These are phyloP conservation scores for Eutrema japonicum DNA, from an alignment of 345 rosid genomes.

Conservation along the genomic window DNA sequence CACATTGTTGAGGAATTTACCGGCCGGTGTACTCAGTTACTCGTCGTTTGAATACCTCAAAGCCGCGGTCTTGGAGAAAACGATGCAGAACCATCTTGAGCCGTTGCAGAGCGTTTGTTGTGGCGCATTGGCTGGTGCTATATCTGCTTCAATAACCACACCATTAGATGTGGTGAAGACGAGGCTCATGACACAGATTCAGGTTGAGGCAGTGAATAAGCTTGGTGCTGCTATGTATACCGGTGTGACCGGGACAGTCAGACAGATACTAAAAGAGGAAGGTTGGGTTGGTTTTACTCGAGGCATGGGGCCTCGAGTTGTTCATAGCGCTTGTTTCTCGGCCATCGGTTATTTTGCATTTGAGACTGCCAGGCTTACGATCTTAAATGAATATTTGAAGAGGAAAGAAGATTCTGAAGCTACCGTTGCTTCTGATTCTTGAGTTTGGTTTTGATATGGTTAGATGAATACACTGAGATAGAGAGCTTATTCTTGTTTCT, in stretches of 20 bases:
- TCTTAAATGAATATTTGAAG: constrained; percentile 72
- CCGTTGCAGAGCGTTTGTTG: constrained; percentile 84
- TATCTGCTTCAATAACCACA: constrained; percentile 81
- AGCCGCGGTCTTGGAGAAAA: constrained; percentile 69
- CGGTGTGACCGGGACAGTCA: constrained; percentile 65
- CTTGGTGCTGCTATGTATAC: constrained; percentile 59
- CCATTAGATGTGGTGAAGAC: constrained; percentile 93
- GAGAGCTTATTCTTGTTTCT: neutral
- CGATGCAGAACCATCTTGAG: constrained; percentile 62
- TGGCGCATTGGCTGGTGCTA: constrained; percentile 90
- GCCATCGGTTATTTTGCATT: constrained; percentile 91
- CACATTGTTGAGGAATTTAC: constrained; percentile 81
- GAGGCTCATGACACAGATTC: constrained; percentile 87
- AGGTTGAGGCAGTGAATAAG: constrained; percentile 49
- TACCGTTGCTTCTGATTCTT: constrained; percentile 24
- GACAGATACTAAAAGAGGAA: constrained; percentile 81
- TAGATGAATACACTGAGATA: neutral
- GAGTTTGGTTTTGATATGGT: constrained; percentile 14
- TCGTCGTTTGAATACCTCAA: constrained; percentile 87
- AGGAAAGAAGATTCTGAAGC: constrained; percentile 52
- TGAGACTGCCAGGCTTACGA: constrained; percentile 82
- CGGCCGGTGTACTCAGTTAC: constrained; percentile 88
- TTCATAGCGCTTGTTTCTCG: constrained; percentile 91
- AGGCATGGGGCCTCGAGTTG: constrained; percentile 83
- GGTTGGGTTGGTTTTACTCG: constrained; percentile 82